Conservation (phyloP, 345 rosid species). For the Lumnitzera littorea region DNA sequence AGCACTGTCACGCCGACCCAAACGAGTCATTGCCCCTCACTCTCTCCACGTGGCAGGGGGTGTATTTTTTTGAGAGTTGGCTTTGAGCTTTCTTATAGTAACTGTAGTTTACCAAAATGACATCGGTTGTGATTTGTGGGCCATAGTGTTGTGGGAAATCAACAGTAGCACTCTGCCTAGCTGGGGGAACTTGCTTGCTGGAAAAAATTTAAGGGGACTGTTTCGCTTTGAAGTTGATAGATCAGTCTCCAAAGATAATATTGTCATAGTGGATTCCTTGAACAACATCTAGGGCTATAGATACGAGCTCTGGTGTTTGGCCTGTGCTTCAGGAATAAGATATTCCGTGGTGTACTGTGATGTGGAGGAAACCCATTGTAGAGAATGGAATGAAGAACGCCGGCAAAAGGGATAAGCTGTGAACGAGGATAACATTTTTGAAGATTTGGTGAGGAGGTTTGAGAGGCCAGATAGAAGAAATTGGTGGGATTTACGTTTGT, state of each 20-base stretch:
- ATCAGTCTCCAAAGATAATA: slow-evolving; percentile 75
- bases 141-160: slow-evolving; percentile 97
- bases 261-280: slow-evolving; percentile 84
- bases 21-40: too few species aligned
- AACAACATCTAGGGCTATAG: slow-evolving; percentile 92
- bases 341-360: slow-evolving; percentile 74
- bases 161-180: slow-evolving; percentile 47
- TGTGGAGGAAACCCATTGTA: slow-evolving; percentile 53
- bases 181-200: slow-evolving; percentile 71
- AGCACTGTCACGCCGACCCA: too few species aligned
- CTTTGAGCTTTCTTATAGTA: neutral
- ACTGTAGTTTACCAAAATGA: slow-evolving; percentile 31
- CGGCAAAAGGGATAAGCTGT: slow-evolving; percentile 50
- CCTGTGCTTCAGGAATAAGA: slow-evolving; percentile 82
- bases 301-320: slow-evolving; percentile 94
- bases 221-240: slow-evolving; percentile 97
- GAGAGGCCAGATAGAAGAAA: slow-evolving; percentile 89
- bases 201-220: slow-evolving; percentile 90
- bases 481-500: slow-evolving; percentile 95
- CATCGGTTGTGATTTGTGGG: slow-evolving; percentile 86
- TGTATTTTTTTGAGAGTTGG: too few species aligned
- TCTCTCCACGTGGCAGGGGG: too few species aligned
- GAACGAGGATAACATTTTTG: slow-evolving; percentile 58
- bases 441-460: slow-evolving; percentile 74
- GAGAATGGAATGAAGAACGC: slow-evolving; percentile 77